Conservation (phyloP, 2,329 filamentous ascomycete species). For the Fusarium illudens region DNA sequence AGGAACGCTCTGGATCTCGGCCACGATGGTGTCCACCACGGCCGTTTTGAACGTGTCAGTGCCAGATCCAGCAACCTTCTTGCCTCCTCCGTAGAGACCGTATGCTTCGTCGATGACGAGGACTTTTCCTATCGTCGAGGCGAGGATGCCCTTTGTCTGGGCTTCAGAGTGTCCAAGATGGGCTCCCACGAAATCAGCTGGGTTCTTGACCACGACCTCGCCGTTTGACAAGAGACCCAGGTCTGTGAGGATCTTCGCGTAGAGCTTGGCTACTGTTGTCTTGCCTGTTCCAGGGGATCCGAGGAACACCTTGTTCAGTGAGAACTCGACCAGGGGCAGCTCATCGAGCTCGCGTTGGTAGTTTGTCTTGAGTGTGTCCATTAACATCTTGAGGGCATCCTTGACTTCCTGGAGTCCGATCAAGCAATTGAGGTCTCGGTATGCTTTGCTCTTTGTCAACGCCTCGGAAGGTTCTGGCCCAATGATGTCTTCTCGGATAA, state of each 20-base stretch:
- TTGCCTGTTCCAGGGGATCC: slow-evolving; percentile 80
- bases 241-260: slow-evolving; percentile 72
- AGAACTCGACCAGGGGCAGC: slow-evolving; percentile 65
- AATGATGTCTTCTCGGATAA: slow-evolving; percentile 75
- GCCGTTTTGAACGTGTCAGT: slow-evolving; percentile 63
- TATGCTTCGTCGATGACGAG: slow-evolving; percentile 86
- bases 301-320: slow-evolving; percentile 74
- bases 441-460: slow-evolving; percentile 62
- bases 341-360: slow-evolving; percentile 72
- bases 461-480: slow-evolving; percentile 70
- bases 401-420: slow-evolving; percentile 72
- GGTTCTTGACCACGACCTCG: slow-evolving; percentile 77
- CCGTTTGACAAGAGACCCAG: slow-evolving; percentile 73
- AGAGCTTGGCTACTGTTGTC: slow-evolving; percentile 77
- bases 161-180: slow-evolving; percentile 72
- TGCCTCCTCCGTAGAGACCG: slow-evolving; percentile 61
- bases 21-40: slow-evolving; percentile 78
- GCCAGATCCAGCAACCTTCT: slow-evolving; percentile 37
- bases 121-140: slow-evolving; percentile 73
- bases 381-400: slow-evolving; percentile 62
- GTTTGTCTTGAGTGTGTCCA: slow-evolving; percentile 70
- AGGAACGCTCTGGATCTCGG: slow-evolving; percentile 73
- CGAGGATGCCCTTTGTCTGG: slow-evolving; percentile 76
- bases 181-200: slow-evolving; percentile 75
- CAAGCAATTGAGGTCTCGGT: slow-evolving; percentile 64